Base-by-base conservation (phyloP, 148 eudicot genomes). In the Nepenthes mirabilis region DNA sequence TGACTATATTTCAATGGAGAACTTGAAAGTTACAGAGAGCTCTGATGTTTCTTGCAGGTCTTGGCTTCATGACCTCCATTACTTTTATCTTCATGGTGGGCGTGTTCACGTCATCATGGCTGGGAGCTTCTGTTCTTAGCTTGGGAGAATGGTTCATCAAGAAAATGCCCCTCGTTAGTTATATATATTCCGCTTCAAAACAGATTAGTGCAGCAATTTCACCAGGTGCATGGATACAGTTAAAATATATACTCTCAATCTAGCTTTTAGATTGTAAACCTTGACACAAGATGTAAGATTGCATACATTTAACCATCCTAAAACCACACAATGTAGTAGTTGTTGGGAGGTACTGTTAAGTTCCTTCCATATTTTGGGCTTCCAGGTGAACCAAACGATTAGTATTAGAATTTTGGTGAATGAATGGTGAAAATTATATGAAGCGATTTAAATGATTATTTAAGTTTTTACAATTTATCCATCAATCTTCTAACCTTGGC, bases 171-270 rank as follows among this genome's bases (percentile, higher is more conserved):
- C 65, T 88, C 33, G 72, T 88, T 47, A 79, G 95, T 64, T 77
- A 84, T 58, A 88, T 88, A 36, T 88, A 88, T 67, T 60, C 83
- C 50, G 95, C 95, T 33, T 88, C 91, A 5, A 88, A 88, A 66
- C 95, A 88, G 64, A 84, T 88, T n/a, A 88, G 95, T 72, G 75
- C 86, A 56, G 95, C 95, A n/a, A 88, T 88, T 37, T 84, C 88
- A 45, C 91, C 91, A 71, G 95, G 95, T 87, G 68, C 36, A 52
- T 12, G 14, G 5, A 6, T 52, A 40, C 8, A 40, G 12, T 52
- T 52, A 52, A 52, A 3, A 52, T 12, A 12, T 52, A 14, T 23
- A 23, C 23, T 23, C 23, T 23, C 23, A 23, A 23, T 23, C 23
- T 23, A 23, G 23, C 23, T 23, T 23, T 23, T 23, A 23, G 23